Conservation (phyloP, 179 eudicot genomes). For the Actinidia polygama region DNA sequence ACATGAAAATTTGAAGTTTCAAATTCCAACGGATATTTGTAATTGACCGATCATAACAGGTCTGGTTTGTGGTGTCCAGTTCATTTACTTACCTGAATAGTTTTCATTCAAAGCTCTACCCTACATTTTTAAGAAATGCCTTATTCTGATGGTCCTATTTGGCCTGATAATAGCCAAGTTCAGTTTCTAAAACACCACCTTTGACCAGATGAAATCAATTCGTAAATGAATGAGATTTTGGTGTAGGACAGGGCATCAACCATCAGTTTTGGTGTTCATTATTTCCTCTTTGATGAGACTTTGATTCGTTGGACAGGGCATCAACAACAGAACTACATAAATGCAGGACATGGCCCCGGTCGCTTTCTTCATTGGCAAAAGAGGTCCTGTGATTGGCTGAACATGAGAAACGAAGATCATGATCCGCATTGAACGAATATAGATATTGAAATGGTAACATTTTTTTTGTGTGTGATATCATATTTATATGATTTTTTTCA, state of each 20-base stretch:
- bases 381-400: slow-evolving; percentile 65
- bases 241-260: not conserved
- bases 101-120: not conserved
- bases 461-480: not conserved
- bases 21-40: not conserved
- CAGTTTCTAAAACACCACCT: no score
- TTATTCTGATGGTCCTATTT: no score
- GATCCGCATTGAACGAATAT: slow-evolving; percentile 7
- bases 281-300: not conserved
- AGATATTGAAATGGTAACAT: not conserved
- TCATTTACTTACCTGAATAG: not conserved
- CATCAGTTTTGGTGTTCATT: no score
- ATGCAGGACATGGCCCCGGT: slow-evolving; percentile 75
- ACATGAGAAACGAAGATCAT: slow-evolving; percentile 35
- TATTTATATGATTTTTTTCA: not conserved
- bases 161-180: no score
- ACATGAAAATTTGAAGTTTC: slow-evolving; percentile 9
- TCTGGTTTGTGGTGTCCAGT: no score
- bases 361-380: slow-evolving; percentile 85
- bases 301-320: slow-evolving; percentile 53
- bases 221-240: no score
- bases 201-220: no score
- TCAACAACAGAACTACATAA: slow-evolving; percentile 60
- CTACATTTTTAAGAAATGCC: no score
- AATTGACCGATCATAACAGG: not conserved